These are phyloP conservation scores for Pezizomycotina sp. DNA, from an alignment of 2,329 filamentous ascomycete genomes.

Conservation along the genomic window DNA sequence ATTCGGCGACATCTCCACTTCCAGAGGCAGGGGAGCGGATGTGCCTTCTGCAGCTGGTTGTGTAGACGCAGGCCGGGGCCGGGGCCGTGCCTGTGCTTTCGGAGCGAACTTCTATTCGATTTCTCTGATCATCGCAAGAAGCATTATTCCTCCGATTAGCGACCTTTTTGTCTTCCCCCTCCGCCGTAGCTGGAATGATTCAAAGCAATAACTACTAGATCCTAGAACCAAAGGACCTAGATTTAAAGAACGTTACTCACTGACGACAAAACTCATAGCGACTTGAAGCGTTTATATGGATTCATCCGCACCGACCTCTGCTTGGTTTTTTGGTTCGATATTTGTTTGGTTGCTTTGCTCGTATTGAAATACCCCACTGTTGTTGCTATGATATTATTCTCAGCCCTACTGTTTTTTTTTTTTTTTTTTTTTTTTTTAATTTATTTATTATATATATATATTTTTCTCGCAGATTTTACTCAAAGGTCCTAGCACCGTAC, in stretches of 20 bases:
- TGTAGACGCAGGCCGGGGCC: constrained; percentile 26
- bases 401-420: too few species aligned
- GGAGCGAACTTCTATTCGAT: constrained; percentile 35
- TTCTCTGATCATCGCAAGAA: constrained; percentile 20
- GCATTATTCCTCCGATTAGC: too few species aligned
- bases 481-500: too few species aligned
- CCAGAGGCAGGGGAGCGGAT: constrained; percentile 3
- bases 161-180: too few species aligned
- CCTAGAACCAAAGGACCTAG: too few species aligned
- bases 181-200: too few species aligned
- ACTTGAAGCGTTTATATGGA: not conserved
- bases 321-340: not conserved
- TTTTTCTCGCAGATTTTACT: too few species aligned
- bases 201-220: too few species aligned
- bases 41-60: constrained; percentile 18
- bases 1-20: constrained; percentile 5
- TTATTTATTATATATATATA: too few species aligned
- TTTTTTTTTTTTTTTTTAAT: too few species aligned
- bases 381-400: too few species aligned
- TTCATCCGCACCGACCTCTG: not conserved
- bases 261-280: constrained; percentile 18
- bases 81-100: constrained; percentile 33
- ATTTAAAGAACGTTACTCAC: constrained; percentile 5
- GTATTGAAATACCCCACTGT: too few species aligned
- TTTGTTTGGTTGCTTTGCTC: not conserved